These are phyloP conservation scores for Lecanicillium sp. DNA, from an alignment of 2,329 filamentous ascomycete species.

Conservation along the genomic window DNA sequence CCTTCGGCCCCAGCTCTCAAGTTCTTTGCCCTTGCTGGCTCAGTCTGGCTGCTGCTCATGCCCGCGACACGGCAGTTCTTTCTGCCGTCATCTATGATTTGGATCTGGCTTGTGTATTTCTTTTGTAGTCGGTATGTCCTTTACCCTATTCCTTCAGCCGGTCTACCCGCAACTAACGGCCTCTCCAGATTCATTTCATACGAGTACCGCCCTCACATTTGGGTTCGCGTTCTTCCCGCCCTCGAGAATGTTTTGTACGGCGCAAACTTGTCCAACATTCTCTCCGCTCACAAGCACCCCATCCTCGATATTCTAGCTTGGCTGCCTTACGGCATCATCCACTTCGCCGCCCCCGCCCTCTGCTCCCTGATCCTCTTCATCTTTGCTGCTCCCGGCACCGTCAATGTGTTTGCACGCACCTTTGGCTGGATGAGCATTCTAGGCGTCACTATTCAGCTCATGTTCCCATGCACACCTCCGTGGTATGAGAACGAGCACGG, in stretches of 20 bases:
- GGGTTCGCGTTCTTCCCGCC: slow-evolving; percentile 88
- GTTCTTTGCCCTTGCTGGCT: slow-evolving; percentile 57
- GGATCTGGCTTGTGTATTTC: slow-evolving; percentile 84
- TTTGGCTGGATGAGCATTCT: slow-evolving; percentile 91
- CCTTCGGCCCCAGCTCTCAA: slow-evolving; percentile 74
- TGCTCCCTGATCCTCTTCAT: slow-evolving; percentile 75
- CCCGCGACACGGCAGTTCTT: slow-evolving; percentile 88
- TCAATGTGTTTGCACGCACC: slow-evolving; percentile 74
- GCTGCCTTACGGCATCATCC: slow-evolving; percentile 86
- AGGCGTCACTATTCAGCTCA: slow-evolving; percentile 78
- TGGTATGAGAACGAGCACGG: slow-evolving; percentile 97
- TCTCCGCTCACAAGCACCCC: slow-evolving; percentile 80
- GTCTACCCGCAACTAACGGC: slow-evolving; percentile 3
- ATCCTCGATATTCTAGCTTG: slow-evolving; percentile 83
- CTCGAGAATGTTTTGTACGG: slow-evolving; percentile 96
- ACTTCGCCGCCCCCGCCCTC: slow-evolving; percentile 79
- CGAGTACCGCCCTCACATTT: slow-evolving; percentile 85
- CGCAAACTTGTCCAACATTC: slow-evolving; percentile 89
- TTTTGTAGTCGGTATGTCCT: slow-evolving; percentile 79
- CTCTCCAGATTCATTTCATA: slow-evolving; percentile 70
- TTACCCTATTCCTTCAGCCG: slow-evolving; percentile 10
- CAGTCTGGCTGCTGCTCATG: slow-evolving; percentile 65
- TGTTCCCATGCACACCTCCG: slow-evolving; percentile 89
- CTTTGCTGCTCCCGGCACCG: slow-evolving; percentile 77
- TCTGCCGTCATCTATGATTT: slow-evolving; percentile 75